These are phyloP conservation scores for Cryptococcus floricola DNA, from an alignment of 1,284 basidiomycete genomes.

Conservation along the genomic window DNA sequence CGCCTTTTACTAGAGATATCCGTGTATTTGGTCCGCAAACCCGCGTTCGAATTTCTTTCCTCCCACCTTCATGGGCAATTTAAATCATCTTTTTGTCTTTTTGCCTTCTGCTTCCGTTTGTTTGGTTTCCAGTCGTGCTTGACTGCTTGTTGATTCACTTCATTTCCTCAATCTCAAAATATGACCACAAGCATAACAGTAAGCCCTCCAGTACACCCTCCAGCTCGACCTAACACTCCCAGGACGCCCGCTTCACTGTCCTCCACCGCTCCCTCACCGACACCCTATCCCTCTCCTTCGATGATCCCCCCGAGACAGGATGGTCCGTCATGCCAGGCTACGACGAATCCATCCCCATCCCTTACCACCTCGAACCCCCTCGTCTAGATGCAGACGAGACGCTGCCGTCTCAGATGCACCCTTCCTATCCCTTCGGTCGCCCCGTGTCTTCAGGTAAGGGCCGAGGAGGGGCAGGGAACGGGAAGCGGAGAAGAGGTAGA, in stretches of 20 bases:
- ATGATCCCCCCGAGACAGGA: constrained; percentile 39
- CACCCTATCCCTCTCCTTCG: constrained; percentile 34
- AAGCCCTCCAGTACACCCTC: neutral
- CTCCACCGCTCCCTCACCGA: constrained; percentile 36
- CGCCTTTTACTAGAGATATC: constrained; percentile 27
- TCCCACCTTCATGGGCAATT: constrained; percentile 11
- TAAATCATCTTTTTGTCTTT: constrained; percentile 6
- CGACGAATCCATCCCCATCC: constrained; percentile 29
- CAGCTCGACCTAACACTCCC: neutral
- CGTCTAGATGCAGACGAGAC: constrained; percentile 41
- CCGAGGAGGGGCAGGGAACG: neutral
- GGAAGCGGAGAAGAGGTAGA: constrained; percentile 6
- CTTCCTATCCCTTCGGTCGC: constrained; percentile 41
- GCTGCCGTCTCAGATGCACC: constrained; percentile 39
- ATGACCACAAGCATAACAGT: constrained; percentile 28
- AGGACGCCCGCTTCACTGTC: constrained; percentile 46
- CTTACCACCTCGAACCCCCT: constrained; percentile 45
- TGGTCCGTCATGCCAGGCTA: constrained; percentile 47
- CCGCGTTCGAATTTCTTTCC: constrained; percentile 24
- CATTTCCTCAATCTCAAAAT: too few species aligned
- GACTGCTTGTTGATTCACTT: too few species aligned
- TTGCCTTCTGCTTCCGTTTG: neutral
- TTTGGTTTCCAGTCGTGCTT: too few species aligned
- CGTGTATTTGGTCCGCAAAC: constrained; percentile 17
- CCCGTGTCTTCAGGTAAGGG: constrained; percentile 7